These are phyloP conservation scores for Saccharomycopsis sp. DNA, from an alignment of 805 yeast genomes.

Conservation along the genomic window DNA sequence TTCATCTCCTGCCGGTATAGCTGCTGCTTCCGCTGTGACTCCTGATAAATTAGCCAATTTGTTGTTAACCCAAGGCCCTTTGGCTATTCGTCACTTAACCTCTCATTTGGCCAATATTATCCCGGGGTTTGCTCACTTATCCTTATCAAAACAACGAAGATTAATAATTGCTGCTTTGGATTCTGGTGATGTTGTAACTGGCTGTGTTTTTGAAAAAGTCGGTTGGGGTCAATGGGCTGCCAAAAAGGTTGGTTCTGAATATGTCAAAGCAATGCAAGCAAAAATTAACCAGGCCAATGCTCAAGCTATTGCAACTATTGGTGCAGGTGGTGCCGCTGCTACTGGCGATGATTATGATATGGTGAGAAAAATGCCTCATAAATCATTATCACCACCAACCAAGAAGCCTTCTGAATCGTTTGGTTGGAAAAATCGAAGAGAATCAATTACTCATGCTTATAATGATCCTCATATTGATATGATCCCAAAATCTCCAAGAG, in stretches of 20 bases:
- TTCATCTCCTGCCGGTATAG: conserved; percentile 80
- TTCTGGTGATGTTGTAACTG: conserved; percentile 46
- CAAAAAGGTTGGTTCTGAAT: conserved; percentile 36
- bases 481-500: conserved; percentile 13
- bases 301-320: conserved; percentile 23
- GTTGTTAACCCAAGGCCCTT: conserved; percentile 69
- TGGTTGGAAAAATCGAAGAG: conserved; percentile 21
- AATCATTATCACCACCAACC: conserved; percentile 6
- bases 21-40: conserved; percentile 80
- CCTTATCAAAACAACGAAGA: conserved; percentile 83
- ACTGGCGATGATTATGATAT: not conserved
- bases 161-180: conserved; percentile 86
- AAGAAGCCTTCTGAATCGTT: conserved; percentile 19
- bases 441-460: conserved; percentile 9
- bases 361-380: not conserved
- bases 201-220: conserved; percentile 77
- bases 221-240: conserved; percentile 99
- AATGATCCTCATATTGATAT: conserved; percentile 26
- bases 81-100: conserved; percentile 87
- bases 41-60: conserved; percentile 68
- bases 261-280: conserved; percentile 25
- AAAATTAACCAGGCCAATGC: conserved; percentile 11
- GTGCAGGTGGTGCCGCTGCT: conserved; percentile 30
- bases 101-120: conserved; percentile 68
- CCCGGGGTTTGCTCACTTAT: conserved; percentile 69